These are phyloP conservation scores for Cryoendolithus antarcticus DNA, from an alignment of 2,329 filamentous ascomycete species.

Conservation along the genomic window DNA sequence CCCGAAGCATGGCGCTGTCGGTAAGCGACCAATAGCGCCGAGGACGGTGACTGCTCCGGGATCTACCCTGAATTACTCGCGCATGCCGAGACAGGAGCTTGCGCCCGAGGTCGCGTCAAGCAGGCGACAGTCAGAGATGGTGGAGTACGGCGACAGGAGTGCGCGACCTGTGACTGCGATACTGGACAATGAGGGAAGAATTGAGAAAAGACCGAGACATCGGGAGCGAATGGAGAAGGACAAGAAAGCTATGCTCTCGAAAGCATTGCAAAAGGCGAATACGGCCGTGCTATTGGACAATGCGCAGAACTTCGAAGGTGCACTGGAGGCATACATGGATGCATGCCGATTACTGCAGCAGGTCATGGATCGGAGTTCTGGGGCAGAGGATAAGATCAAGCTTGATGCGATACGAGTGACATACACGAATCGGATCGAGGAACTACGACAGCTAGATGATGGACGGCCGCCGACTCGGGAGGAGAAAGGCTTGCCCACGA, in stretches of 20 bases:
- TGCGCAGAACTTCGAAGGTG: constrained; percentile 85
- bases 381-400: constrained; percentile 78
- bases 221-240: constrained; percentile 35
- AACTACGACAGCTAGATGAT: constrained; percentile 61
- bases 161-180: background rate
- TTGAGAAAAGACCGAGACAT: constrained; percentile 8
- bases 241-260: constrained; percentile 93
- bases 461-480: constrained; percentile 26
- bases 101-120: constrained; percentile 4
- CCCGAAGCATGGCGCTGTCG: constrained; percentile 13
- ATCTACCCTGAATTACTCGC: constrained; percentile 7
- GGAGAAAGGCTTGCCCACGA: constrained; percentile 65
- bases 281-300: constrained; percentile 92
- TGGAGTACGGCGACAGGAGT: background rate
- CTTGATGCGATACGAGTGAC: constrained; percentile 85
- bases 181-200: background rate
- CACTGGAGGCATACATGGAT: constrained; percentile 79
- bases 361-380: constrained; percentile 73
- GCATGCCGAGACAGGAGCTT: constrained; percentile 5
- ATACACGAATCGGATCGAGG: constrained; percentile 79
- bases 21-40: constrained; percentile 13
- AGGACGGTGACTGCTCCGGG: constrained; percentile 15
- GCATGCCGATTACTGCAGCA: constrained; percentile 79
- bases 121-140: constrained; percentile 3
- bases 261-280: constrained; percentile 87